A percentile compares a stretch with the other conserved stretches of the same genome.
Evolutionary conservation across 805 yeast genomes (phyloP).

Genomic region (Teunomyces atbi): DNA sequence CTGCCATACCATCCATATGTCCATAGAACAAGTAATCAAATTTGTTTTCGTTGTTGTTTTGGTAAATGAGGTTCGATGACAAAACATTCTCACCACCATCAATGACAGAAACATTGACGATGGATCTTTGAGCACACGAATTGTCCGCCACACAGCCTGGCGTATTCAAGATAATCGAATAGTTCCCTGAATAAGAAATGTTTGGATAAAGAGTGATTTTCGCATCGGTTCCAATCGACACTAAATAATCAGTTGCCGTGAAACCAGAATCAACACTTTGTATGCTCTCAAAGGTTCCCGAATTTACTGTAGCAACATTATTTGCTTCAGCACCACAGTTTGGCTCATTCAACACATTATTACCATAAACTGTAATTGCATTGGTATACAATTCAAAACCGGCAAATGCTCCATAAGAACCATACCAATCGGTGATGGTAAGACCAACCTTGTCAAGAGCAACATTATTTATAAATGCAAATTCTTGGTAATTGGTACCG

Average conservation of each 20-base stretch:
- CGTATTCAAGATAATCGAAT: conserved; percentile 70
- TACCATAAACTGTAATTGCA: conserved; percentile 66
- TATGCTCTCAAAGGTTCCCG: conserved; percentile 32
- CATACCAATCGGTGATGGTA: conserved; percentile 66
- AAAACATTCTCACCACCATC: conserved; percentile 47
- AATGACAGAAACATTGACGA: conserved; percentile 70
- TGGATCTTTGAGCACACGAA: conserved; percentile 70
- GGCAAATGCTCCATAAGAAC: conserved; percentile 61
- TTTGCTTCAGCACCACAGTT: conserved; percentile 45
- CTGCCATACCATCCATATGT: conserved; percentile 46
- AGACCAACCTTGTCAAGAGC: conserved; percentile 61
- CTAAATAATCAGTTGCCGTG: conserved; percentile 33
- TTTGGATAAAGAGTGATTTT: conserved; percentile 58
- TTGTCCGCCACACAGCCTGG: conserved; percentile 79
- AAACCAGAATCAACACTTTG: conserved; percentile 19
- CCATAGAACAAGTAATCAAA: conserved; percentile 80
- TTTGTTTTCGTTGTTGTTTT: conserved; percentile 76
- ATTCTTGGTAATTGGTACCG: conserved; percentile 67
- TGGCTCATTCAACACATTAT: conserved; percentile 67
- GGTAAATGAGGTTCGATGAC: conserved; percentile 55
- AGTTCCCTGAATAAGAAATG: conserved; percentile 70
- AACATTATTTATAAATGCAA: conserved; percentile 70
- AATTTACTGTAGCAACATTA: conserved; percentile 23
- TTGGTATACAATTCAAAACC: conserved; percentile 73
- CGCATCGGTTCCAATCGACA: conserved; percentile 24